A percentile compares a stretch with the other conserved stretches of the same genome.
These are phyloP conservation scores for Stachybotrys chartarum DNA, from an alignment of 2,329 filamentous ascomycete genomes.

Conservation along the genomic window DNA sequence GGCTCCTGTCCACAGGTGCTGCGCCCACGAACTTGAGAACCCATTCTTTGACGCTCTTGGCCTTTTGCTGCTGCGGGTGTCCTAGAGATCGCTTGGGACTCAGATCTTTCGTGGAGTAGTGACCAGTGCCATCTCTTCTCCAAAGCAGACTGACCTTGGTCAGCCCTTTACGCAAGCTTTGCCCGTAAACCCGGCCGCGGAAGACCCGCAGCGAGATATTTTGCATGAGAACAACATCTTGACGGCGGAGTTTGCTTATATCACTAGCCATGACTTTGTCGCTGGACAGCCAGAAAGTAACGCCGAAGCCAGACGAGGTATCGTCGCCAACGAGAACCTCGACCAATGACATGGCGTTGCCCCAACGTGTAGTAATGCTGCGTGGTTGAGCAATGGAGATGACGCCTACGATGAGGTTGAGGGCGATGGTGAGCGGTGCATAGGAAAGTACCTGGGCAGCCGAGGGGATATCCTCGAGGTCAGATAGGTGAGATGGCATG, in stretches of 20 bases:
- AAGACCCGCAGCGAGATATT: slow-evolving; percentile 76
- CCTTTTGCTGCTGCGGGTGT: slow-evolving; percentile 53
- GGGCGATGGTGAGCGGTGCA: slow-evolving; percentile 71
- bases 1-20: slow-evolving; percentile 12
- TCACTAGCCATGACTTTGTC: slow-evolving; percentile 22
- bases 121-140: slow-evolving; percentile 42
- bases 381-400: slow-evolving; percentile 64
- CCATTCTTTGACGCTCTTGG: slow-evolving; percentile 67
- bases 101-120: slow-evolving; percentile 49
- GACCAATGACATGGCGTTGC: slow-evolving; percentile 56
- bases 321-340: slow-evolving; percentile 82
- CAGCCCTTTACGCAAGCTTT: slow-evolving; percentile 66
- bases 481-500: slow-evolving; percentile 28
- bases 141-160: slow-evolving; percentile 63
- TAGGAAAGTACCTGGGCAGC: slow-evolving; percentile 59
- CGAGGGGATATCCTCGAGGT: slow-evolving; percentile 64
- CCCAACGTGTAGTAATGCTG: slow-evolving; percentile 60
- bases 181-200: slow-evolving; percentile 71
- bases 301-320: slow-evolving; percentile 68
- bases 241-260: slow-evolving; percentile 47
- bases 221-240: slow-evolving; percentile 72
- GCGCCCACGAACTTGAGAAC: slow-evolving; percentile 59
- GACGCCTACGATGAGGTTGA: slow-evolving; percentile 75
- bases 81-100: slow-evolving; percentile 15
- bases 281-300: slow-evolving; percentile 73